Conservation (phyloP, 2,329 filamentous ascomycete genomes). For the Trichoderma gracile region DNA sequence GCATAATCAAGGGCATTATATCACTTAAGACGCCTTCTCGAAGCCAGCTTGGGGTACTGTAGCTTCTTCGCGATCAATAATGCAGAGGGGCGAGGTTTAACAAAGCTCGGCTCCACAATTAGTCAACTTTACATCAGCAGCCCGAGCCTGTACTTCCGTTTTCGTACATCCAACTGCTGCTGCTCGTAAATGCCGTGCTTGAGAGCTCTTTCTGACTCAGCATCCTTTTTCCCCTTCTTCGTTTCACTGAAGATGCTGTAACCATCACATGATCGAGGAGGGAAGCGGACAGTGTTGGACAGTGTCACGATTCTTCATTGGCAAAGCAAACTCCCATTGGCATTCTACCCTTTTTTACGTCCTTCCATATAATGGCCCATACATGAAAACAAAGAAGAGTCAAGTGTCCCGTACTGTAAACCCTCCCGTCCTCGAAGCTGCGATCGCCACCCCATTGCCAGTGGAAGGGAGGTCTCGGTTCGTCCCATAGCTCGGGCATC, state of each 20-base stretch:
- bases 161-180: neutral
- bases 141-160: neutral
- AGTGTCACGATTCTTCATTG: neutral
- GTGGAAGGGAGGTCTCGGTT: neutral
- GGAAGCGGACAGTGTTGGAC: neutral
- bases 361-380: conserved; percentile 24
- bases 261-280: conserved; percentile 13
- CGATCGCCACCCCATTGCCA: neutral
- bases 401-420: conserved; percentile 5
- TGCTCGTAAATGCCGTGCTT: neutral
- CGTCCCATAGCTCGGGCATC: neutral
- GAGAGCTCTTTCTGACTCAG: conserved; percentile 12
- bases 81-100: neutral
- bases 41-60: neutral
- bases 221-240: neutral
- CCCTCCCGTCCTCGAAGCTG: neutral
- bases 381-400: conserved; percentile 25
- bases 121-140: conserved; percentile 38
- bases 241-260: neutral
- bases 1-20: conserved; percentile 17
- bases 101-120: conserved; percentile 26
- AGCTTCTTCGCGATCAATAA: neutral
- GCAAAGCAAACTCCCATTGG: conserved; percentile 24
- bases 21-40: neutral
- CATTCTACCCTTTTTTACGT: conserved; percentile 25